Conservation (phyloP, 176 grass and related monocot genomes). For the Juncus effusus region DNA sequence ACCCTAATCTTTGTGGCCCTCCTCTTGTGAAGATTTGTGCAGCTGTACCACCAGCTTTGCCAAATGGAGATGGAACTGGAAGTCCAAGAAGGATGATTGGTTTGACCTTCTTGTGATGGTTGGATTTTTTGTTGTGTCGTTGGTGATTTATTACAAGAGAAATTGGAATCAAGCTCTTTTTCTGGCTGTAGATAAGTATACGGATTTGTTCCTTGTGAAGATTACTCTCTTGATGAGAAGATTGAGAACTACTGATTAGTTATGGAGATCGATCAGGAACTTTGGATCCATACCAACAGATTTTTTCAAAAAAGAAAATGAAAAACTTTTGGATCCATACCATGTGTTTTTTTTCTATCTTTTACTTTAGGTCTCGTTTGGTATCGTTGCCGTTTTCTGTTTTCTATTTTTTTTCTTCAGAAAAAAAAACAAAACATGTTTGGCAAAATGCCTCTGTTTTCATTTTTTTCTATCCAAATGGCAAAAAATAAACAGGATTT, state of each 20-base stretch:
- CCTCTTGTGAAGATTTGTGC: slow-evolving; percentile 27
- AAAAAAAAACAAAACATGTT: too few species aligned
- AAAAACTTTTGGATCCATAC: background rate
- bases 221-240: background rate
- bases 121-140: slow-evolving; percentile 20
- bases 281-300: too few species aligned
- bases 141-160: slow-evolving; percentile 30
- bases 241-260: background rate
- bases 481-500: too few species aligned
- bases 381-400: too few species aligned
- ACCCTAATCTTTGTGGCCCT: slow-evolving; percentile 25
- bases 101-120: slow-evolving; percentile 19
- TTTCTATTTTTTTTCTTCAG: too few species aligned
- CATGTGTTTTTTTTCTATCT: too few species aligned
- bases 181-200: slow-evolving; percentile 20
- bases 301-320: background rate
- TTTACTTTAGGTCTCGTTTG: too few species aligned
- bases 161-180: slow-evolving; percentile 23
- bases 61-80: background rate
- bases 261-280: too few species aligned
- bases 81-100: background rate
- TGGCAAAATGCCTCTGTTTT: too few species aligned
- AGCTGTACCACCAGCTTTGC: background rate
- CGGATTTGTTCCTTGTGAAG: slow-evolving; percentile 7
- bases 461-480: too few species aligned